phyloP scores from a whole-genome alignment of 495 filamentous ascomycete genomes.

The Penicillium goetzii region DNA sequence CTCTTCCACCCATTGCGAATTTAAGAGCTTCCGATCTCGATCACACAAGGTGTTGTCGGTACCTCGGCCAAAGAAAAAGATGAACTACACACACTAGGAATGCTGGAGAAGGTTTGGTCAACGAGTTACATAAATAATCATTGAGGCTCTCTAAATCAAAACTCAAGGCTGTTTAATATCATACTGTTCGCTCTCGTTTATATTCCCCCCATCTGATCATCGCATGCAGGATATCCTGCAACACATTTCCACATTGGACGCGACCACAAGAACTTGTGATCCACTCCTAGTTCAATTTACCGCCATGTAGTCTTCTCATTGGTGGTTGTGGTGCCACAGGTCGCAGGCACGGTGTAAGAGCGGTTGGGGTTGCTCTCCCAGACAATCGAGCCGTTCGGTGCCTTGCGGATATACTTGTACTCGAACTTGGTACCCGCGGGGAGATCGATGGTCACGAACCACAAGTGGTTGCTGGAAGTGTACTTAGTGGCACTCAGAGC shows the following conservation, averaged over 20 bases:
- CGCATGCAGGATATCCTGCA: background rate
- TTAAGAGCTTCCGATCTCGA: too few relatives aligned
- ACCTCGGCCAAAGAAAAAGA: too few relatives aligned
- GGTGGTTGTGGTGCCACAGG: slow-evolving; percentile 46
- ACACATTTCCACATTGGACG: background rate
- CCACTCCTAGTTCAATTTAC: background rate
- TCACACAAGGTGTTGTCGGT: too few relatives aligned
- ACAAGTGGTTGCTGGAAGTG: slow-evolving; percentile 57
- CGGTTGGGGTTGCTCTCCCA: slow-evolving; percentile 72
- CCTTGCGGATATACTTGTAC: slow-evolving; percentile 71
- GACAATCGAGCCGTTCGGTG: slow-evolving; percentile 52
- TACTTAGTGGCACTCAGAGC: slow-evolving; percentile 58
- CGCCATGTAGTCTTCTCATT: slow-evolving; percentile 42
- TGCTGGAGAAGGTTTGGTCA: too few relatives aligned
- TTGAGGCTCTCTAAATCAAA: background rate
- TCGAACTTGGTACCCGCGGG: slow-evolving; percentile 56
- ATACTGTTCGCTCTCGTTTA: background rate
- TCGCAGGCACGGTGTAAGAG: slow-evolving; percentile 55
- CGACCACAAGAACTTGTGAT: background rate
- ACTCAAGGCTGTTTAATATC: background rate
- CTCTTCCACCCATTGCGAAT: too few relatives aligned
- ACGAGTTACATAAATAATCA: background rate
- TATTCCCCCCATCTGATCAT: background rate
- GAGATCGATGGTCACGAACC: slow-evolving; percentile 57
- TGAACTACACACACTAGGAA: too few relatives aligned